Percentiles rank a stretch among this genome's conserved stretches.
These are phyloP conservation scores for Saccharomycopsis hybrid DNA, from an alignment of 1,139 yeast genomes.

Conservation along the genomic window DNA sequence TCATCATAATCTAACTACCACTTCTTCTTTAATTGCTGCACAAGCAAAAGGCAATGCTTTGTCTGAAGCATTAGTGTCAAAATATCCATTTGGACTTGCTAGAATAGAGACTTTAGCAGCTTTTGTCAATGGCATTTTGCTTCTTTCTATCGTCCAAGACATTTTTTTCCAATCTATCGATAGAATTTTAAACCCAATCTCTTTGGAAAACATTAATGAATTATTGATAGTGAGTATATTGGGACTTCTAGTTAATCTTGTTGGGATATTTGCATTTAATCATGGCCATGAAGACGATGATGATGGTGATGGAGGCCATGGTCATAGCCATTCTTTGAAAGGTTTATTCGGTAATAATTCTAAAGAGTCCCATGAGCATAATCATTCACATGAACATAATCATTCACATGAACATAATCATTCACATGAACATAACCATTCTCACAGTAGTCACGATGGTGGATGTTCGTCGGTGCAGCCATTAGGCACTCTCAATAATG, in stretches of 20 bases:
- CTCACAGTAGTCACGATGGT: constrained; percentile 20
- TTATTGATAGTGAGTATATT: constrained; percentile 74
- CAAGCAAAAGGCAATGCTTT: constrained; percentile 5
- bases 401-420: constrained; percentile 31
- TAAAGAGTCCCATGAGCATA: constrained; percentile 29
- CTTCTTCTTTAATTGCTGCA: constrained; percentile 3
- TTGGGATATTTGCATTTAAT: constrained; percentile 91
- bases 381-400: constrained; percentile 26
- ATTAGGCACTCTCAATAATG: constrained; percentile 5
- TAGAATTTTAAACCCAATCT: constrained; percentile 70
- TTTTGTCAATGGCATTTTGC: constrained; percentile 83
- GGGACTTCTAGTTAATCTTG: constrained; percentile 82
- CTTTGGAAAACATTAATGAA: constrained; percentile 76
- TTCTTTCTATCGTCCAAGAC: constrained; percentile 84
- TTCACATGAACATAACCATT: constrained; percentile 26
- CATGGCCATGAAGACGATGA: constrained; percentile 49
- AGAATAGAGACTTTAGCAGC: constrained; percentile 91
- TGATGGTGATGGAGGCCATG: constrained; percentile 34
- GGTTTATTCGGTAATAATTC: constrained; percentile 19
- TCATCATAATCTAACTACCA: background rate
- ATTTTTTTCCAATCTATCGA: constrained; percentile 84
- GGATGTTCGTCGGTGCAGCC: constrained; percentile 22
- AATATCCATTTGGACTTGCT: constrained; percentile 80
- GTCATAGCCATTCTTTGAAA: constrained; percentile 21
- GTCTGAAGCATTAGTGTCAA: constrained; percentile 43